Evolutionary conservation across 768 basidiomycete species (phyloP).

Genomic region (Cubamyces lactineus): DNA sequence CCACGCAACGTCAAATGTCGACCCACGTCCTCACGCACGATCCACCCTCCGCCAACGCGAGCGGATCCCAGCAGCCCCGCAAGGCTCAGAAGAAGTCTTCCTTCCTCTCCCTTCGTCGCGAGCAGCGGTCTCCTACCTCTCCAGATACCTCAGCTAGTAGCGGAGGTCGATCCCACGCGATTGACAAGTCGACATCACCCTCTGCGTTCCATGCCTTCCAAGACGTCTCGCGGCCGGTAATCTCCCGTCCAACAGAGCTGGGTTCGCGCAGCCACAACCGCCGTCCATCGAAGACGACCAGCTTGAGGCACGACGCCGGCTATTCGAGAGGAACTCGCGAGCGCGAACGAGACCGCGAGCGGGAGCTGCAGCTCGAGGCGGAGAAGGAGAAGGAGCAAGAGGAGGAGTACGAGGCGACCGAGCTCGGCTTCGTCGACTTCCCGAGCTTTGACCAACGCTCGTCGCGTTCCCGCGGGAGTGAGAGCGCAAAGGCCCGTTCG

Average conservation of each 20-base stretch:
- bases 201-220: slow-evolving; percentile 29
- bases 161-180: slow-evolving; percentile 15
- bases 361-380: slow-evolving; percentile 7
- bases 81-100: slow-evolving; percentile 58
- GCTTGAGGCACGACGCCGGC: slow-evolving; percentile 23
- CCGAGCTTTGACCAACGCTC: slow-evolving; percentile 18
- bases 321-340: slow-evolving; percentile 15
- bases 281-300: slow-evolving; percentile 26
- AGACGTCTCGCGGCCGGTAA: slow-evolving; percentile 24
- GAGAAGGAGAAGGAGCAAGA: slow-evolving; percentile 5
- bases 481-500: slow-evolving; percentile 19
- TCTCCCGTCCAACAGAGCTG: slow-evolving; percentile 24
- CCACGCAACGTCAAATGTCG: slow-evolving; percentile 20
- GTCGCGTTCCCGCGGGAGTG: slow-evolving; percentile 13
- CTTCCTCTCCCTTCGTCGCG: slow-evolving; percentile 52
- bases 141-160: slow-evolving; percentile 12
- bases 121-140: slow-evolving; percentile 26
- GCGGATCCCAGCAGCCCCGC: slow-evolving; percentile 38
- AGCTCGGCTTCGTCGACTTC: slow-evolving; percentile 21
- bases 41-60: slow-evolving; percentile 22
- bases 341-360: slow-evolving; percentile 10
- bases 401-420: slow-evolving; percentile 7
- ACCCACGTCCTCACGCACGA: slow-evolving; percentile 17
- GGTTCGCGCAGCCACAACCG: slow-evolving; percentile 21
- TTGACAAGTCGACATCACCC: slow-evolving; percentile 25